These are phyloP conservation scores for Termitomyces sp. DNA, from an alignment of 768 basidiomycete species.

Conservation along the genomic window DNA sequence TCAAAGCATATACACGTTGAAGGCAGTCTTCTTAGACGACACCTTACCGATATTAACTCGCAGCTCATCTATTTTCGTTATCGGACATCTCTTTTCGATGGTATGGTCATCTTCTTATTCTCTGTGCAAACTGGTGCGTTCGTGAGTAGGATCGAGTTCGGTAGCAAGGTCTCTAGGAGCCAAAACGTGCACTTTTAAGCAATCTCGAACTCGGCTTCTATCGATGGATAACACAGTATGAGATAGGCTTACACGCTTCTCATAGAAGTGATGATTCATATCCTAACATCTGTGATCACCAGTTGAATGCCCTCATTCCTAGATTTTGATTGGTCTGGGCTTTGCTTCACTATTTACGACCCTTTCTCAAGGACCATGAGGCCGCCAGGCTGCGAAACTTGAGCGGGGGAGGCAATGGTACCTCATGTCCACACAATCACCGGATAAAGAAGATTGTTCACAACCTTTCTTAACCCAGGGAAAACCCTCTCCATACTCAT, in stretches of 20 bases:
- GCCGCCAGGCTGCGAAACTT: background rate
- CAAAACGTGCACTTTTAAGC: background rate
- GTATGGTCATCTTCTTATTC: background rate
- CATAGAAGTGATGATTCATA: background rate
- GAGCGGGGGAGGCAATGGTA: background rate
- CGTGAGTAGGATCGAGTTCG: background rate
- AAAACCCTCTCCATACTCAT: background rate
- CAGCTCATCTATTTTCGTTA: constrained; percentile 1
- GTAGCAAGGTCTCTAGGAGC: background rate
- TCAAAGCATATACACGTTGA: background rate
- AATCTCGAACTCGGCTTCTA: constrained; percentile 3
- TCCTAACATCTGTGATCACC: background rate
- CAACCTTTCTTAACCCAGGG: background rate
- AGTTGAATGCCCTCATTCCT: background rate
- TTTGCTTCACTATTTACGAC: background rate
- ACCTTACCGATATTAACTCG: background rate
- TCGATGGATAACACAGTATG: constrained; percentile 8
- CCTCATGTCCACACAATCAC: background rate
- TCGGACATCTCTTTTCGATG: constrained; percentile 8
- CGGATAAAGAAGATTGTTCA: background rate
- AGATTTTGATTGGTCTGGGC: background rate
- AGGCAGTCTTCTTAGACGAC: background rate
- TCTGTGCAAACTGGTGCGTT: background rate
- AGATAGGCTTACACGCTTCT: background rate
- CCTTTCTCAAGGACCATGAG: constrained; percentile 1